Evolutionary conservation across 208 protist species (phyloP).

Genomic region (Leishmania tarentolae): DNA sequence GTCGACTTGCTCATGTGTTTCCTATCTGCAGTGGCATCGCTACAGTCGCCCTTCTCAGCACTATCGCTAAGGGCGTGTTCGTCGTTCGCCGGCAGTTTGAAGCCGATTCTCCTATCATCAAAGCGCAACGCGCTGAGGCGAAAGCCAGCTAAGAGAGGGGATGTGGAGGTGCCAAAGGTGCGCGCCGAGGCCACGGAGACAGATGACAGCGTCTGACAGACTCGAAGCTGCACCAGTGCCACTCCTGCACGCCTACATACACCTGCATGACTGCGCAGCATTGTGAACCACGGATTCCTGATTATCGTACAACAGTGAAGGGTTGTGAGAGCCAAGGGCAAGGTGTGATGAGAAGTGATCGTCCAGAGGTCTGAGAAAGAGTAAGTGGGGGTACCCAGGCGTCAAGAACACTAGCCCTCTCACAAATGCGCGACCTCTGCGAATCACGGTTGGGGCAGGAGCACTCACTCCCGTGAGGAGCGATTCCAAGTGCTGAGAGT

Average conservation of each 20-base stretch:
- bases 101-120: not conserved
- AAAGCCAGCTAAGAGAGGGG: conserved; percentile 5
- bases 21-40: not conserved
- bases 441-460: not conserved
- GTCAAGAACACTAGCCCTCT: not conserved
- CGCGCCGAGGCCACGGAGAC: not conserved
- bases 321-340: not conserved
- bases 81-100: not conserved
- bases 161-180: conserved; percentile 5
- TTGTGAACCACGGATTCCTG: not conserved
- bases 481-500: not conserved
- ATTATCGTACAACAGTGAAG: not conserved
- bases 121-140: conserved; percentile 2
- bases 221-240: conserved; percentile 4
- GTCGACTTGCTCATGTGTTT: not conserved
- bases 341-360: not conserved
- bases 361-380: not conserved
- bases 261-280: conserved; percentile 4
- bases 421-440: not conserved
- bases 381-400: not conserved
- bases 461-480: not conserved
- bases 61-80: not conserved
- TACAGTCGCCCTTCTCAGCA: not conserved
- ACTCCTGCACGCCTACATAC: not conserved
- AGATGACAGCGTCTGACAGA: not conserved